Base-by-base conservation (phyloP, 805 yeast genomes). In the Isabelozyma gotoi region DNA sequence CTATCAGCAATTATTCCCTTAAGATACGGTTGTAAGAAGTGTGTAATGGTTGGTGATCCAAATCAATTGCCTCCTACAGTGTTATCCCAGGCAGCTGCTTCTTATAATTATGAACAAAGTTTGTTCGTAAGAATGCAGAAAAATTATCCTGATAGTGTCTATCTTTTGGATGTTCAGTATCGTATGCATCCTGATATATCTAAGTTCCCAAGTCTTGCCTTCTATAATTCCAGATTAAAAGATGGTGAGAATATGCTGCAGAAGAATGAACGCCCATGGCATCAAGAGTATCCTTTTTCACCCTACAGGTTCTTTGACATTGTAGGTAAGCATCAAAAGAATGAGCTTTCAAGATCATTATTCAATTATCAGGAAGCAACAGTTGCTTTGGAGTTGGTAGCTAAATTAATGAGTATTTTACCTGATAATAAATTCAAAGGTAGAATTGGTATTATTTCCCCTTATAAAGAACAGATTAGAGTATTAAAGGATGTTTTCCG, bases 41-140 rank as follows among this genome's bases (percentile, higher is more conserved):
- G 98, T 68, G 85, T 94, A 39, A 86, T 94, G 96, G 99, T 94
- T 37, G 99, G 99, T 62, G 99, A 94, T 68, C 98, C 98, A 2
- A 91, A 94, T 60, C 99, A 94, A 67, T 75, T 94, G 49, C 99
- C 99, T 0, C 99, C 99, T 0, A 92, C 99, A 0, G 98, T 92
- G 8, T 67, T 94, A 15, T 92, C 97, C 0, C 90, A 86, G 53
- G 84, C 81, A 11, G 98, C 99, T 1, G 84, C 95, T 1, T 71
- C 79, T 4, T 78, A 74, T 53, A 80, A 81, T 35, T 94, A 94
- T 58, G 96, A 92, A 50, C 96, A 92, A 63, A 86, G 96, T 59
- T 71, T 94, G 57, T 94, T 94, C 63, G 98, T 92, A 34, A 77
- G 99, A 49, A 91, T 92, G 95, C 96, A 87, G 53, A 79, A 74